Evolutionary conservation across 2,329 filamentous ascomycete genomes (phyloP).

Genomic region (Graphiopsis chlorocephala): DNA sequence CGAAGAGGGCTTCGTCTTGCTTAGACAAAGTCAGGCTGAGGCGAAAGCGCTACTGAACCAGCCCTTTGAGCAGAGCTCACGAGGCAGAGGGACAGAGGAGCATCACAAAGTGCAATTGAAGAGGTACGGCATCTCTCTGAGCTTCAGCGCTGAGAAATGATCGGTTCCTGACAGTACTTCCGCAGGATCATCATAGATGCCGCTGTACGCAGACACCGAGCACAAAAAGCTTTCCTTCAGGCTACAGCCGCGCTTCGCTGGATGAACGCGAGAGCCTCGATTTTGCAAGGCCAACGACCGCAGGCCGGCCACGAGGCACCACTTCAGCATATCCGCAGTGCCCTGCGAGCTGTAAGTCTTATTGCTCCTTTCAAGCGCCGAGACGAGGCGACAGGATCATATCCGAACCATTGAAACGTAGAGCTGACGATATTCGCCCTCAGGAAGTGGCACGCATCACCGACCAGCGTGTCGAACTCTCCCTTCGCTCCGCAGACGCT

Average conservation of each 20-base stretch:
- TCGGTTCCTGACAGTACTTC: not conserved
- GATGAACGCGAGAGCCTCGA: slow-evolving; percentile 52
- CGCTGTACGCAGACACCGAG: slow-evolving; percentile 58
- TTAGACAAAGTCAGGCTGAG: slow-evolving; percentile 55
- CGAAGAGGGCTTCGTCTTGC: slow-evolving; percentile 57
- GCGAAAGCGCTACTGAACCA: slow-evolving; percentile 55
- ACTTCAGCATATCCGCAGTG: slow-evolving; percentile 49
- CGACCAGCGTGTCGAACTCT: slow-evolving; percentile 55
- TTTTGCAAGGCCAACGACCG: slow-evolving; percentile 52
- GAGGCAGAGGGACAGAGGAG: slow-evolving; percentile 46
- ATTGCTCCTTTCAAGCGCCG: not conserved
- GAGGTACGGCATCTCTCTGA: slow-evolving; percentile 43
- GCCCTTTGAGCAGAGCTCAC: slow-evolving; percentile 42
- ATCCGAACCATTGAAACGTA: not conserved
- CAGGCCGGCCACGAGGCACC: slow-evolving; percentile 47
- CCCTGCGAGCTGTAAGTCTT: slow-evolving; percentile 41
- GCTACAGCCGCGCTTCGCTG: slow-evolving; percentile 58
- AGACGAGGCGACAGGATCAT: not conserved
- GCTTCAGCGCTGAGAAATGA: not conserved
- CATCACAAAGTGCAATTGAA: slow-evolving; percentile 56
- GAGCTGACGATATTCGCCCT: not conserved
- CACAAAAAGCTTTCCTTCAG: slow-evolving; percentile 59
- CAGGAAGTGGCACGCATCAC: slow-evolving; percentile 59
- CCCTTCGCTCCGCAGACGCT: slow-evolving; percentile 54
- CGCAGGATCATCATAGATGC: slow-evolving; percentile 60